Base-by-base conservation (phyloP, 441 rosid genomes). In the Pelargonium myrrhifolium region DNA sequence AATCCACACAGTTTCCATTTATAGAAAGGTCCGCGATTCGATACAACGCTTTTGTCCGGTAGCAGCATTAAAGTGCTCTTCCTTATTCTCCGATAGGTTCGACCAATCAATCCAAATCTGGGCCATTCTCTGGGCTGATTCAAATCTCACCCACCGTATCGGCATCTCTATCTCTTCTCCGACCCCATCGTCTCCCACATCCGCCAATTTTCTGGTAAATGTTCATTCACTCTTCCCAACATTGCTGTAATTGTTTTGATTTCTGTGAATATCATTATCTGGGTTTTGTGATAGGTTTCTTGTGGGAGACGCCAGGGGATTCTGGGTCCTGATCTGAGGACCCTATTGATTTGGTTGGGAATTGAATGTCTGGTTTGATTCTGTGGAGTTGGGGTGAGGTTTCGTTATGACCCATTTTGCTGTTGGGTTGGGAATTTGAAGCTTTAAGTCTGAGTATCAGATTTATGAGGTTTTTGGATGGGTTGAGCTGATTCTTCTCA, bases 91-190 rank as follows among this genome's bases (percentile, higher is more conserved):
- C 14, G 12, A n/a, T n/a, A n/a, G n/a, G n/a, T n/a, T n/a, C n/a
- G n/a, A n/a, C n/a, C n/a, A n/a, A 31, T 14, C n/a, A 10, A 45
- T 45, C 53, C 53, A 45, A 45, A 45, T 45, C 53, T 45, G 53
- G 14, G 4, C 53, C 53, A 45, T 45, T 10, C 53, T 18, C 14
- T 31, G 61, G 35, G 35, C 70, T 51, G 17, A 43, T 69, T 67
- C 71, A 68, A 26, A 39, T 26, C 61, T 20, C 21, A 62, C 72
- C 62, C 72, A 60, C 51, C 69, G 7, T 21, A 17, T 77, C 43
- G 22, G 49, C 17, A 40, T 74, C 70, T 69, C 68, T 80, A 80
- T 75, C 81, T 62, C 21, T 65, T 72, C 80, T 26, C 79, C 18
- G 35, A 9, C 72, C 81, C 80, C 81, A 61, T 70, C 45, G 20